Base-by-base conservation (phyloP, 306 rosid genomes). In the Sophora flavescens region DNA sequence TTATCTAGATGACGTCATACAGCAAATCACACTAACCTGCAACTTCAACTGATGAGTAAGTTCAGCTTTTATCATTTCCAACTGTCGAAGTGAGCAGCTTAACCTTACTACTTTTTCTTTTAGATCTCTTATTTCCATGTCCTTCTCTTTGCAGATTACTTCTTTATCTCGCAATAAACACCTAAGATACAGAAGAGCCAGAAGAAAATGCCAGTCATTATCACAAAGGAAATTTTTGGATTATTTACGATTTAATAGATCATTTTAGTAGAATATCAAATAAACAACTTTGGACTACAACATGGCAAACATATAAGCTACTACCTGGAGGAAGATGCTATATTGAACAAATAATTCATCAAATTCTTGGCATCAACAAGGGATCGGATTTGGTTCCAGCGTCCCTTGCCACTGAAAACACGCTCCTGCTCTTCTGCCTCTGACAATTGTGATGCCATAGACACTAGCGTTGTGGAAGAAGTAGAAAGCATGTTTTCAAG, bases 401-500 rank as follows among this genome's bases (percentile, higher is more conserved):
- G 97, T 30, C 96, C 99, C 78, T 91, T 86, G 69, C 97, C 97
- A 32, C 88, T 84, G 41, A 96, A 91, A 87, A 79, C 84, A 18
- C 99, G 90, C 59, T 89, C 99, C 0, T 88, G 92, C 80, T 96
- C 98, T 82, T 88, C 98, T 62, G 98, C 99, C 86, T 92, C 99
- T 4, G 99, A 96, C 81, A 96, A 76, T 61, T 96, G 99, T 51
- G 98, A 92, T 60, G 97, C 93, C 99, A 92, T 96, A 14, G 98
- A 88, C 72, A 92, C 97, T 50, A 92, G 70, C 75, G 93, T 84
- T 82, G 93, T 66, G 18, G 99, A 92, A 69, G 99, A 84, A 73
- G 98, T 82, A 15, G 90, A 83, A 69, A 91, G 94, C 99, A 96
- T 96, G 79, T 86, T 96, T 88, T 89, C 93, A 63, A 96, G 97